These are phyloP conservation scores for Coniochaeta pulveracea DNA, from an alignment of 2,329 filamentous ascomycete species.

Conservation along the genomic window DNA sequence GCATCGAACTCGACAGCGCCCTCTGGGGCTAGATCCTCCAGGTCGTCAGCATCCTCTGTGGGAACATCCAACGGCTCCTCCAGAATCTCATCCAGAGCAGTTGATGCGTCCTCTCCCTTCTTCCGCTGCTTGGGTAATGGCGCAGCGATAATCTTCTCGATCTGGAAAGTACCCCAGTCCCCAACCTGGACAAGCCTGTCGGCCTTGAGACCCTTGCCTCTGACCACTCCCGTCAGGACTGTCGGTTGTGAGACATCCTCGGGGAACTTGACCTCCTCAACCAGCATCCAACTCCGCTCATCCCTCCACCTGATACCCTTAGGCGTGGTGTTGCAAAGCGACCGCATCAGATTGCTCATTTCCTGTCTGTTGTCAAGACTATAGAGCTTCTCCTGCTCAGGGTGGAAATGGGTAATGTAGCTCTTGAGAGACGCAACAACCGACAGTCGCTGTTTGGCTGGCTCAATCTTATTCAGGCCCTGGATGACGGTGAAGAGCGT, in stretches of 20 bases:
- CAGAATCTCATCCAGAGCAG: slow-evolving; percentile 52
- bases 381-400: slow-evolving; percentile 81
- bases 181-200: slow-evolving; percentile 85
- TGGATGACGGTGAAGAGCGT: slow-evolving; percentile 83
- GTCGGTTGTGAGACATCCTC: slow-evolving; percentile 50
- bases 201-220: slow-evolving; percentile 78
- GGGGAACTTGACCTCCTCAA: slow-evolving; percentile 70
- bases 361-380: slow-evolving; percentile 83
- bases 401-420: slow-evolving; percentile 91
- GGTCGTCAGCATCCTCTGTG: slow-evolving; percentile 68
- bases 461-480: slow-evolving; percentile 65
- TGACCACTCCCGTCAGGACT: slow-evolving; percentile 71
- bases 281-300: slow-evolving; percentile 88
- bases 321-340: slow-evolving; percentile 80
- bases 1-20: slow-evolving; percentile 67
- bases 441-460: slow-evolving; percentile 65
- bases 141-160: slow-evolving; percentile 76
- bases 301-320: slow-evolving; percentile 96
- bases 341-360: slow-evolving; percentile 80
- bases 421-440: slow-evolving; percentile 77
- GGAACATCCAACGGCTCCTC: slow-evolving; percentile 58
- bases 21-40: slow-evolving; percentile 77
- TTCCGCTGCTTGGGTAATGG: slow-evolving; percentile 47
- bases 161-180: slow-evolving; percentile 88
- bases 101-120: slow-evolving; percentile 49